phyloP scores from a whole-genome alignment of 2,329 filamentous ascomycete genomes.

The Penicillium brevicompactum region DNA sequence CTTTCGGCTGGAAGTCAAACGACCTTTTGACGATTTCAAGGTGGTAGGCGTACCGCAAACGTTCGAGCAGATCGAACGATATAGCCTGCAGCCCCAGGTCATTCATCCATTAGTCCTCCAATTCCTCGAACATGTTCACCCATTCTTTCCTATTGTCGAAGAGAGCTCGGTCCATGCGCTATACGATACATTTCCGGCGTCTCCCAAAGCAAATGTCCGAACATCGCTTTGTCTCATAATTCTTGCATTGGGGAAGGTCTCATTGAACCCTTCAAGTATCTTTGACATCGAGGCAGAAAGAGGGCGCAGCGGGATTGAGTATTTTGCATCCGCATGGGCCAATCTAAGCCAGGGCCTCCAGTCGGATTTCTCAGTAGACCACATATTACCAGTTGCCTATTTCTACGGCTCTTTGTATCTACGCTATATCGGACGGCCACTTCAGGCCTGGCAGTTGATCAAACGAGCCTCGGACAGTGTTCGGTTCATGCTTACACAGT shows the following conservation, averaged over 20 bases:
- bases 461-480: conserved; percentile 12
- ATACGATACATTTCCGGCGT: conserved; percentile 13
- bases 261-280: conserved; percentile 2
- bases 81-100: not conserved
- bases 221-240: conserved; percentile 16
- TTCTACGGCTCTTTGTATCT: conserved; percentile 22
- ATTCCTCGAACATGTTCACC: conserved; percentile 16
- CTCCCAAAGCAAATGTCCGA: conserved; percentile 7
- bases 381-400: conserved; percentile 14
- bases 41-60: not conserved
- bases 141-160: conserved; percentile 18
- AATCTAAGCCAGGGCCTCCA: conserved; percentile 7
- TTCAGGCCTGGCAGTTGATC: conserved; percentile 18
- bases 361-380: conserved; percentile 7
- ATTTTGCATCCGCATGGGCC: conserved; percentile 17
- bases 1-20: conserved; percentile 14
- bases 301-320: conserved; percentile 14
- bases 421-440: conserved; percentile 16
- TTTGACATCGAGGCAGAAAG: conserved; percentile 13
- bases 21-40: conserved; percentile 6
- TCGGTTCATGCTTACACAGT: conserved; percentile 18
- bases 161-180: conserved; percentile 3
- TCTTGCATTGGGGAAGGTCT: conserved; percentile 17
- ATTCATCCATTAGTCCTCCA: conserved; percentile 11
- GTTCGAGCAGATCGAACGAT: conserved; percentile 5